A percentile compares a stretch with the other conserved stretches of the same genome.
These are phyloP conservation scores for Asterochloris erici DNA, from an alignment of 139 green algal genomes.

Conservation along the genomic window DNA sequence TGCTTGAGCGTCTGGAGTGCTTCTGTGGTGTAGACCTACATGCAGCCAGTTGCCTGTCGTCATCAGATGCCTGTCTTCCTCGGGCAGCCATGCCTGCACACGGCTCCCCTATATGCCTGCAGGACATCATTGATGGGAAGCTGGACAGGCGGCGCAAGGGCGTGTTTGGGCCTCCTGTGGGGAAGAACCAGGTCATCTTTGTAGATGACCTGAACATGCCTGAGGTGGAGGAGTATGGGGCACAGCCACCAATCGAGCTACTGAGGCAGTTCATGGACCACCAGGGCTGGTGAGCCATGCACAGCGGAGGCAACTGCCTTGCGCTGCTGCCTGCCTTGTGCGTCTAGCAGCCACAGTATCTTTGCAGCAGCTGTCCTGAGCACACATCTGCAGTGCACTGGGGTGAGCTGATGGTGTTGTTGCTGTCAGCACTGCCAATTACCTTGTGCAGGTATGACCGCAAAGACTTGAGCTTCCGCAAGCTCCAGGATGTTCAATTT, in stretches of 20 bases:
- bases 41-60: too few species aligned
- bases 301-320: not conserved
- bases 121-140: constrained; percentile 78
- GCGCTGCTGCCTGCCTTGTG: not conserved
- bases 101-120: not conserved
- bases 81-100: too few species aligned
- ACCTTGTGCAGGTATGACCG: constrained; percentile 37
- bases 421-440: not conserved
- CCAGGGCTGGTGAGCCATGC: not conserved
- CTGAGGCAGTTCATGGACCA: constrained; percentile 83
- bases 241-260: constrained; percentile 83
- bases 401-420: not conserved
- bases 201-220: constrained; percentile 93
- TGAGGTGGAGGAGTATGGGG: constrained; percentile 74
- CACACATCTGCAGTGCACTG: not conserved
- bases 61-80: too few species aligned
- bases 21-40: too few species aligned
- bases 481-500: constrained; percentile 61
- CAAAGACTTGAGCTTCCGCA: constrained; percentile 47
- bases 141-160: constrained; percentile 85
- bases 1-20: too few species aligned
- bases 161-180: constrained; percentile 58
- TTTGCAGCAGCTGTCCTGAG: not conserved
- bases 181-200: constrained; percentile 85
- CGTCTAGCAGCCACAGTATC: not conserved